A percentile compares a stretch with the other conserved stretches of the same genome.
Conservation (phyloP, 176 grass and related monocot genomes). For the Microstegium vimineum region DNA sequence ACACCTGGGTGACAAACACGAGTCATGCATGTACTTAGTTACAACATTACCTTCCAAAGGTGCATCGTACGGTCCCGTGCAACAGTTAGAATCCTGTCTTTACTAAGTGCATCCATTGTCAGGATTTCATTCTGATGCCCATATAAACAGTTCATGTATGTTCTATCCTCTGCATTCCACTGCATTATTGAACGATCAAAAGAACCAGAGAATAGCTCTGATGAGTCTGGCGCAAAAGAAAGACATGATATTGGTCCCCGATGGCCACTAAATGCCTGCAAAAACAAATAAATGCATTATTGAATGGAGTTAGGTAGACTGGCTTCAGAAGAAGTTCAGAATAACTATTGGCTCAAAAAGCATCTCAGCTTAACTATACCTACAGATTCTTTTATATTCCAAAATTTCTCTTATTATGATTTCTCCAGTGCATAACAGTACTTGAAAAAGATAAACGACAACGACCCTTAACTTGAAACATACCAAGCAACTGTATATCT, state of each 20-base stretch:
- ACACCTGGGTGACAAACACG: neutral
- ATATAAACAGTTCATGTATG: constrained; percentile 79
- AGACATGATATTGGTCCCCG: constrained; percentile 72
- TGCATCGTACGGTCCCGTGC: constrained; percentile 81
- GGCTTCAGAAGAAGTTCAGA: neutral
- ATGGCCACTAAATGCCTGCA: constrained; percentile 83
- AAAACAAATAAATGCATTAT: constrained; percentile 19
- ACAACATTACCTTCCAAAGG: constrained; percentile 67
- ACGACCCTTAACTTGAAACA: too few species aligned
- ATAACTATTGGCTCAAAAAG: neutral
- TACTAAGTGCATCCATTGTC: constrained; percentile 68
- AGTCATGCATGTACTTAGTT: neutral
- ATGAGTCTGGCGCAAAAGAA: constrained; percentile 65
- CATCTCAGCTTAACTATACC: neutral
- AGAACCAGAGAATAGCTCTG: constrained; percentile 82
- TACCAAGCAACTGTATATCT: too few species aligned
- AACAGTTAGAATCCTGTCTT: constrained; percentile 74
- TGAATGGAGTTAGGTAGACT: neutral
- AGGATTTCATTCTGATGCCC: constrained; percentile 87
- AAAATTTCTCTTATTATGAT: neutral
- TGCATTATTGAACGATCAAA: constrained; percentile 87
- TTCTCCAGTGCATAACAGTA: neutral
- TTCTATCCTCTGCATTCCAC: constrained; percentile 91
- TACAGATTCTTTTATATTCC: neutral
- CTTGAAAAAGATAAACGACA: too few species aligned